Evolutionary conservation across 2,329 filamentous ascomycete genomes (phyloP).

Genomic region (Trichoderma sp.): DNA sequence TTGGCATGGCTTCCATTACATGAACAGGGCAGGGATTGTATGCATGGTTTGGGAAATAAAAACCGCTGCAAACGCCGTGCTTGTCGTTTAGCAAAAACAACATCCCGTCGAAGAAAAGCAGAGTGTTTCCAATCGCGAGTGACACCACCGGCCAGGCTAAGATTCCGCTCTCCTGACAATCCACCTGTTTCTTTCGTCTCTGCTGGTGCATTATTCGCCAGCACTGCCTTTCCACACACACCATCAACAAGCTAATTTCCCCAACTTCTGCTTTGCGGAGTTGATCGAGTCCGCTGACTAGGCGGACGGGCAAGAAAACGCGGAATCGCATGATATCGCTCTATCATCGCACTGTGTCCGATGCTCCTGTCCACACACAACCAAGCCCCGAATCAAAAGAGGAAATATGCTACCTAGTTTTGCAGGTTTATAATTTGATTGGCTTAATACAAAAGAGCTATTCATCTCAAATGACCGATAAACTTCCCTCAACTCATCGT

Average conservation of each 20-base stretch:
- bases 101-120: background rate
- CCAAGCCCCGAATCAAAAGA: background rate
- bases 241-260: background rate
- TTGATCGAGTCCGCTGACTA: background rate
- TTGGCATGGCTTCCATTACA: constrained; percentile 14
- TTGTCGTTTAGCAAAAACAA: background rate
- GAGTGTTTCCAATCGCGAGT: background rate
- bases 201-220: background rate
- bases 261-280: background rate
- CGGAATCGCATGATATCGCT: background rate
- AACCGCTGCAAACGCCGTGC: background rate
- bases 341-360: background rate
- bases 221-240: background rate
- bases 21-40: background rate
- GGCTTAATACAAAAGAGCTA: constrained; percentile 13
- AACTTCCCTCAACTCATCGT: background rate
- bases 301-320: background rate
- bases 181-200: background rate
- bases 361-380: background rate
- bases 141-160: background rate
- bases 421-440: background rate
- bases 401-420: background rate
- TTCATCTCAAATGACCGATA: constrained; percentile 12
- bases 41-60: constrained; percentile 10
- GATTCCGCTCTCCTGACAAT: background rate